Conservation (phyloP, 2,329 filamentous ascomycete species). For the Calonectria hawksworthii region DNA sequence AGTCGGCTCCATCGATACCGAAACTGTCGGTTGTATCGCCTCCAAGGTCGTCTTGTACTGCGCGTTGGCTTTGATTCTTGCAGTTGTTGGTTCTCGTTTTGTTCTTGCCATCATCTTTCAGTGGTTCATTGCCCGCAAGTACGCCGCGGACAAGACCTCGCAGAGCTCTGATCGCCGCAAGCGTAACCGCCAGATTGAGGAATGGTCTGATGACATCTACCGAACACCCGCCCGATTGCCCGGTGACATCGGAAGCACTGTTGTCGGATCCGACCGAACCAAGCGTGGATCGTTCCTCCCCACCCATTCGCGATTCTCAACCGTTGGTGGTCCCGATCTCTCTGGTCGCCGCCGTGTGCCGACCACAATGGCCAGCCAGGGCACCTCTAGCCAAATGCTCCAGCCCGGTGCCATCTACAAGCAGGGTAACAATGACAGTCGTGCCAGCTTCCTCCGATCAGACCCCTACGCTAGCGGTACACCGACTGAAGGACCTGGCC, state of each 20-base stretch:
- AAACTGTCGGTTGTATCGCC: constrained; percentile 96
- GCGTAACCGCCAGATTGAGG: constrained; percentile 93
- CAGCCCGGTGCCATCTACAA: constrained; percentile 81
- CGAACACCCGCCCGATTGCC: constrained; percentile 86
- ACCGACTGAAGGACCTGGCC: constrained; percentile 79
- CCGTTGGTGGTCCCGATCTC: constrained; percentile 85
- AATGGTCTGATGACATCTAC: constrained; percentile 98
- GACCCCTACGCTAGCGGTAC: constrained; percentile 69
- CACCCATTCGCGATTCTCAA: constrained; percentile 94
- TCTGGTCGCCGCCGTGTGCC: constrained; percentile 69
- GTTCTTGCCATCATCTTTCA: constrained; percentile 91
- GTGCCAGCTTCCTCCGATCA: constrained; percentile 74
- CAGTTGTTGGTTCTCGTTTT: constrained; percentile 90
- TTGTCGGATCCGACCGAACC: constrained; percentile 74
- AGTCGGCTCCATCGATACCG: constrained; percentile 95
- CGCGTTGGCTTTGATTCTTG: constrained; percentile 90
- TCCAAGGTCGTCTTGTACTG: constrained; percentile 97
- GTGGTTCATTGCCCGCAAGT: constrained; percentile 93
- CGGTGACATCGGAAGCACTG: constrained; percentile 78
- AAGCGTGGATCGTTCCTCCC: constrained; percentile 92
- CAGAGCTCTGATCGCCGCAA: constrained; percentile 85
- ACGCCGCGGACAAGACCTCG: constrained; percentile 87
- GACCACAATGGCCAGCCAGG: constrained; percentile 96
- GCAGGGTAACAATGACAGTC: constrained; percentile 74
- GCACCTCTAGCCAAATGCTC: constrained; percentile 79